These are phyloP conservation scores for Debaryomyces nepalensis DNA, from an alignment of 1,139 yeast genomes.

Conservation along the genomic window DNA sequence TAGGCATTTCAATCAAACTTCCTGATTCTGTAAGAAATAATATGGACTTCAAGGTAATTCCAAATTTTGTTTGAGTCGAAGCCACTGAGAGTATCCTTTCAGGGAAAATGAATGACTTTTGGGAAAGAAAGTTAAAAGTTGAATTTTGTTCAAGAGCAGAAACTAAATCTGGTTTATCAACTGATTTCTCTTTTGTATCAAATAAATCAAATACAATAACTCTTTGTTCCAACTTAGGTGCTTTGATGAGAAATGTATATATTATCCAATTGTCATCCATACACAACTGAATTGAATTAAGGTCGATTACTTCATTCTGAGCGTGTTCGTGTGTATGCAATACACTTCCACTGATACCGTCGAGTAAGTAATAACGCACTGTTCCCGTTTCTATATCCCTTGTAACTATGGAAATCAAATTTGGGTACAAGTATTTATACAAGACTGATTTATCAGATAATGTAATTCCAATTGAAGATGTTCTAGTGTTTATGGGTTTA, in stretches of 20 bases:
- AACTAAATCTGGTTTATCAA: slow-evolving; percentile 24
- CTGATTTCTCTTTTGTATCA: slow-evolving; percentile 54
- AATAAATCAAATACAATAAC: slow-evolving; percentile 78
- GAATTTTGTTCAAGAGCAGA: slow-evolving; percentile 39
- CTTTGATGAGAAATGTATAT: slow-evolving; percentile 61
- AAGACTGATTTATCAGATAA: slow-evolving; percentile 74
- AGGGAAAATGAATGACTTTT: slow-evolving; percentile 67
- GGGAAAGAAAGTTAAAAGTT: slow-evolving; percentile 35
- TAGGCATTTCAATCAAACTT: slow-evolving; percentile 73
- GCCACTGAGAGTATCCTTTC: slow-evolving; percentile 55
- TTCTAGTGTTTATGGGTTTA: slow-evolving; percentile 45
- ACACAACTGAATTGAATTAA: slow-evolving; percentile 50
- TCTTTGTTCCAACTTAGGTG: slow-evolving; percentile 59
- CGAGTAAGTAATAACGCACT: slow-evolving; percentile 59
- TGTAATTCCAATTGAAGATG: slow-evolving; percentile 72
- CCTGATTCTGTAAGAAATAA: slow-evolving; percentile 63
- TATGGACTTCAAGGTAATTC: slow-evolving; percentile 75
- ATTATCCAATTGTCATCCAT: slow-evolving; percentile 87
- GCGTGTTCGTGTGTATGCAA: slow-evolving; percentile 54
- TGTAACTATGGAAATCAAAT: slow-evolving; percentile 61
- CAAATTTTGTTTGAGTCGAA: slow-evolving; percentile 68
- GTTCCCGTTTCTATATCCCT: slow-evolving; percentile 29
- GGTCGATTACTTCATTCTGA: slow-evolving; percentile 43
- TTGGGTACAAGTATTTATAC: slow-evolving; percentile 84
- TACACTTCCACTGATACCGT: slow-evolving; percentile 70